phyloP scores from a whole-genome alignment of 2,329 filamentous ascomycete genomes.

The Trichoderma harzianum region DNA sequence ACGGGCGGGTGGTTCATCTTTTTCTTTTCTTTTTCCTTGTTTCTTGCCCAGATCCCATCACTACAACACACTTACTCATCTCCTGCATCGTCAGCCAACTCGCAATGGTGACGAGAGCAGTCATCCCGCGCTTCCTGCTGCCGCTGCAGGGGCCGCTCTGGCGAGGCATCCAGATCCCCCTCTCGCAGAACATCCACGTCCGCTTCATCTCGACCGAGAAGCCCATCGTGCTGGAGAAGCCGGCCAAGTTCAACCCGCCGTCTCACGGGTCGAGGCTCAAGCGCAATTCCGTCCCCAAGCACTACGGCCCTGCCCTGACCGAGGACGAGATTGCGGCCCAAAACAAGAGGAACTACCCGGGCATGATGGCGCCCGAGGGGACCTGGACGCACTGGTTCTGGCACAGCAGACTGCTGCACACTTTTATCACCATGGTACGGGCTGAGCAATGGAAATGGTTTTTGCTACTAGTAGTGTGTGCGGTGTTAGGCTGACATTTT shows the following conservation, averaged over 20 bases:
- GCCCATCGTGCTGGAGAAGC: conserved; percentile 75
- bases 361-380: conserved; percentile 81
- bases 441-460: not conserved
- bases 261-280: conserved; percentile 75
- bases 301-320: conserved; percentile 72
- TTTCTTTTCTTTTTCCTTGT: not conserved
- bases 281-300: conserved; percentile 52
- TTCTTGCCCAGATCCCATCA: not conserved
- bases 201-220: conserved; percentile 43
- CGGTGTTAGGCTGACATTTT: not conserved
- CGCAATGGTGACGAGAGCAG: conserved; percentile 46
- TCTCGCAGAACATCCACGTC: conserved; percentile 35
- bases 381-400: conserved; percentile 84
- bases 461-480: not conserved
- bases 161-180: conserved; percentile 40
- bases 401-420: conserved; percentile 70
- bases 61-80: not conserved
- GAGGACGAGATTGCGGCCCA: conserved; percentile 64
- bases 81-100: not conserved
- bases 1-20: not conserved
- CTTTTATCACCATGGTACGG: conserved; percentile 77
- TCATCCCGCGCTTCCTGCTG: conserved; percentile 66
- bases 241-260: conserved; percentile 84
- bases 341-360: conserved; percentile 72
- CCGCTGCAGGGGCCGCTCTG: conserved; percentile 58